Evolutionary conservation across 2,329 filamentous ascomycete genomes (phyloP), one percentile per base, ranked within the genome.

Genomic region (Epichloe sibirici): DNA sequence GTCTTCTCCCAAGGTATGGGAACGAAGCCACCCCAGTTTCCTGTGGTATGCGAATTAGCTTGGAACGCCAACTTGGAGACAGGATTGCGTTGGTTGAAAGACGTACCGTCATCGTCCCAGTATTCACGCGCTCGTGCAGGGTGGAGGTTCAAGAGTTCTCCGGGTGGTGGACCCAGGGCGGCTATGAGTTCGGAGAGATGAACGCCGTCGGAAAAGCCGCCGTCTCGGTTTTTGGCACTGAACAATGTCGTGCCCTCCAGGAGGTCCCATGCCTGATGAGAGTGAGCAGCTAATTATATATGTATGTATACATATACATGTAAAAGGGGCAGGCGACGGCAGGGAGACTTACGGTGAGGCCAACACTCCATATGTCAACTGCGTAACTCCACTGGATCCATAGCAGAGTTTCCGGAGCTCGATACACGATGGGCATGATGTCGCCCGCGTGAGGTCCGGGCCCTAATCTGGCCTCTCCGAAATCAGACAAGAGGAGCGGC

Each of bases 351-450:
- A 44, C 42, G 9, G 21, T 44, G 11, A 44, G 42, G 23, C 42
- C 42, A 6, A 44, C 42, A 28, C 42, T 44, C 42, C 42, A 44
- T 13, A 44, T 44, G 15, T 44, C 42, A 28, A 44, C 42, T 13
- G 11, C 6, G 15, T 25, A 44, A 7, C 42, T 44, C 42, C 42
- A 44, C 23, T 25, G 42, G 0, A 44, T 13, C 9, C 23, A 13
- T 17, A 44, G 6, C 15, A 44, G 8, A 17, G 15, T 6, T 13
- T 44, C 42, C 0, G 42, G 42, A 3, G 42, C 42, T 23, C 42
- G 21, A 13, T 44, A 13, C 21, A 43, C 4, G 28, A 61, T 56
- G 0, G 62, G 61, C 61, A 64, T 64, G 35, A 66, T 65, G 12
- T 65, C 61, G 11, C 58, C 61, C 1, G 55, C 56, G n/a, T 62